These are phyloP conservation scores for Myxozyma neglecta DNA, from an alignment of 805 yeast genomes.

Conservation along the genomic window DNA sequence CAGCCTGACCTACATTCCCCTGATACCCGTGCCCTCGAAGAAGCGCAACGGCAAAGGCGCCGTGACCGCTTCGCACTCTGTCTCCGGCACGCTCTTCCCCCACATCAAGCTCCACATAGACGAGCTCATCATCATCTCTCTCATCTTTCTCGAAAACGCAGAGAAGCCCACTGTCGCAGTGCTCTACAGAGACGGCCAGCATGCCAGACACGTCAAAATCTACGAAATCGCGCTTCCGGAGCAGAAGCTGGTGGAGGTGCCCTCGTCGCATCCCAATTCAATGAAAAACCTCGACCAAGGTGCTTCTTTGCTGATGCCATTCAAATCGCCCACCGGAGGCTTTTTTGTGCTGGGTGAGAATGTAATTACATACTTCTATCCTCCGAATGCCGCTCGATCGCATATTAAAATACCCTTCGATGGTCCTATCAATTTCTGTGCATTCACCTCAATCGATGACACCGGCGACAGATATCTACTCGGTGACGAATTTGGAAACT, in stretches of 20 bases:
- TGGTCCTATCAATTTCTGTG: constrained; percentile 28
- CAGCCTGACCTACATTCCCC: constrained; percentile 24
- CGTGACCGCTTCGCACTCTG: background rate
- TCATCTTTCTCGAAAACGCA: constrained; percentile 15
- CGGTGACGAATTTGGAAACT: constrained; percentile 30
- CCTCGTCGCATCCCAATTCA: constrained; percentile 1
- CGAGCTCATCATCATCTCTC: constrained; percentile 18
- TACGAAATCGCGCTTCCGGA: constrained; percentile 21
- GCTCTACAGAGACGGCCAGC: constrained; percentile 24
- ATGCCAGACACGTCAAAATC: constrained; percentile 25
- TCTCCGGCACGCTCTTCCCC: constrained; percentile 12
- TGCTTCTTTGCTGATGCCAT: constrained; percentile 20
- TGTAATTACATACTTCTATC: constrained; percentile 18
- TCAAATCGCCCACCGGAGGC: constrained; percentile 18
- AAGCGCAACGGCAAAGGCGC: constrained; percentile 6
- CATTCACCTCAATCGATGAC: constrained; percentile 26
- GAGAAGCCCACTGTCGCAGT: constrained; percentile 27
- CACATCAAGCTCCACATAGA: constrained; percentile 26
- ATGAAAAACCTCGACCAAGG: constrained; percentile 27
- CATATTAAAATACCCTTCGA: constrained; percentile 19
- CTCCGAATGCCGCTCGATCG: background rate
- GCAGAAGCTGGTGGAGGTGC: constrained; percentile 9
- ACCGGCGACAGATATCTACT: constrained; percentile 25
- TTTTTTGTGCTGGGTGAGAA: constrained; percentile 31
- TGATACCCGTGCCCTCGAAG: constrained; percentile 1